Evolutionary conservation across 31 red algal genomes (phyloP).

Genomic region (Asparagopsis taxiformis): DNA sequence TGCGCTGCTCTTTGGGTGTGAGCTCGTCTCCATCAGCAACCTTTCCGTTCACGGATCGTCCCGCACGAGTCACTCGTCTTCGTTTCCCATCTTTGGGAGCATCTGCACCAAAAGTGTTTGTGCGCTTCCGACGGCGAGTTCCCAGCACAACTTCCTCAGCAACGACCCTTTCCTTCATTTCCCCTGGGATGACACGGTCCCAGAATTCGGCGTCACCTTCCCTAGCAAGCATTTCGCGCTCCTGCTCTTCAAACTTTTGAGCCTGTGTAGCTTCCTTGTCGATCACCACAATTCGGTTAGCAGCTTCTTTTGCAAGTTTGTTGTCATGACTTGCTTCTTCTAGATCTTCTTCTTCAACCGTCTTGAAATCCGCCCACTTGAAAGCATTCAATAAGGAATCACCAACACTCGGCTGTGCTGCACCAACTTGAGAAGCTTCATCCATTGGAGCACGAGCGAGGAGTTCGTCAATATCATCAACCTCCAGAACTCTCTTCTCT

Average conservation of each 20-base stretch:
- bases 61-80: conserved; percentile 28
- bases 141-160: conserved; percentile 70
- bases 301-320: conserved; percentile 54
- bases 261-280: conserved; percentile 42
- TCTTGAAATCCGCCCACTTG: conserved; percentile 94
- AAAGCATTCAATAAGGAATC: conserved; percentile 94
- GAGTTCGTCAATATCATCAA: too few relatives aligned
- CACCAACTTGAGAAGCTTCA: conserved; percentile 57
- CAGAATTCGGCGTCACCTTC: conserved; percentile 93
- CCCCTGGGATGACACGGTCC: conserved; percentile 84
- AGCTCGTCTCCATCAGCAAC: conserved; percentile 53
- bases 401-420: conserved; percentile 67
- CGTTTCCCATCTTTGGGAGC: conserved; percentile 55
- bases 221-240: conserved; percentile 34
- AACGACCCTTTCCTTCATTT: conserved; percentile 70
- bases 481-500: too few relatives aligned
- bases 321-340: conserved; percentile 37
- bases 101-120: conserved; percentile 52
- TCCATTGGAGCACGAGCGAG: too few relatives aligned
- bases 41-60: conserved; percentile 30
- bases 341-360: conserved; percentile 71
- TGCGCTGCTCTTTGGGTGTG: conserved; percentile 62
- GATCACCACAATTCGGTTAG: conserved; percentile 29
- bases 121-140: conserved; percentile 67
- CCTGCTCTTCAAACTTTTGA: conserved; percentile 42